These are phyloP conservation scores for Leccinum solheimii DNA, from an alignment of 1,284 basidiomycete species.

Conservation along the genomic window DNA sequence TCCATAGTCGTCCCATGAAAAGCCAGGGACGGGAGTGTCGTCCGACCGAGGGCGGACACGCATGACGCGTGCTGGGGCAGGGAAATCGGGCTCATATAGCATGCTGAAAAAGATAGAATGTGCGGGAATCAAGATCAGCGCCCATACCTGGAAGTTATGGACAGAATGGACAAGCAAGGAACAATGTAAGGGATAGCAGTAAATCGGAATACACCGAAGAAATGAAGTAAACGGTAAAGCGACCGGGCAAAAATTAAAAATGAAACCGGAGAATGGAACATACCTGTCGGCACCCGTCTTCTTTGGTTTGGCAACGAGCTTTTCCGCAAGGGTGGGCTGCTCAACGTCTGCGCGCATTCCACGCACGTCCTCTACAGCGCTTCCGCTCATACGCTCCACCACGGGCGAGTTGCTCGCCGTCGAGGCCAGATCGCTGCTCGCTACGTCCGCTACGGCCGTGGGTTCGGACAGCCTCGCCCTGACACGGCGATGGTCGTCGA, in stretches of 20 bases:
- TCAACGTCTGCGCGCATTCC: constrained; percentile 27
- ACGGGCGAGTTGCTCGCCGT: constrained; percentile 55
- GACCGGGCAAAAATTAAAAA: not conserved
- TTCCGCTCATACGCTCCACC: constrained; percentile 43
- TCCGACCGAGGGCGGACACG: constrained; percentile 55
- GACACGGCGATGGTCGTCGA: constrained; percentile 36
- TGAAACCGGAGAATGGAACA: not conserved
- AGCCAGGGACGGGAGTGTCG: constrained; percentile 61
- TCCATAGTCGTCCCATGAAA: constrained; percentile 76
- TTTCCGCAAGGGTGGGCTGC: constrained; percentile 55
- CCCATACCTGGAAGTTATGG: not conserved
- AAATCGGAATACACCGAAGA: not conserved
- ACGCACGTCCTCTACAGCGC: constrained; percentile 31
- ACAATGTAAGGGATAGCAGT: not conserved
- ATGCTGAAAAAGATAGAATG: constrained; percentile 44
- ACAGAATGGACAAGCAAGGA: not conserved
- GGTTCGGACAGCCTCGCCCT: constrained; percentile 10
- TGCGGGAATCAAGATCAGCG: constrained; percentile 17
- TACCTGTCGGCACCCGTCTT: constrained; percentile 66
- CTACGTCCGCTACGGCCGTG: constrained; percentile 34
- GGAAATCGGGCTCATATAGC: constrained; percentile 58
- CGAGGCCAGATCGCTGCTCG: constrained; percentile 55
- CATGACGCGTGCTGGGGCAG: constrained; percentile 59
- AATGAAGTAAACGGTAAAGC: constrained; percentile 1
- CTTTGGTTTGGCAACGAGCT: constrained; percentile 54